Conservation (phyloP, 192 early-diverging fungal genomes). For the Spinellus fusiger region DNA sequence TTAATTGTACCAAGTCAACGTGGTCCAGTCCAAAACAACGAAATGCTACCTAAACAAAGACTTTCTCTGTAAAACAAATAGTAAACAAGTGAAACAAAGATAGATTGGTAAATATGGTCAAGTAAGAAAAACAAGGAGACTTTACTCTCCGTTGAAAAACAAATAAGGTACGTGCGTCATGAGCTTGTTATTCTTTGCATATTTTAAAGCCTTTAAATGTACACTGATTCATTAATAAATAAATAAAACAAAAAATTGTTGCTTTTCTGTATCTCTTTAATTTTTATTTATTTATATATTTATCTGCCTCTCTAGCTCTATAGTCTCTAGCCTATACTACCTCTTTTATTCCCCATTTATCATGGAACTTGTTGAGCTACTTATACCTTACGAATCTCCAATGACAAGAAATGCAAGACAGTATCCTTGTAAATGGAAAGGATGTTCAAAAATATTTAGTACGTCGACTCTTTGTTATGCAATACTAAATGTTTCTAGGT, state of each 20-base stretch:
- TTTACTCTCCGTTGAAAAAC: too few relatives aligned
- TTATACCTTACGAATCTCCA: neutral
- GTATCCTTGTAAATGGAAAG: neutral
- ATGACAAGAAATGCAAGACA: neutral
- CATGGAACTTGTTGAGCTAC: neutral
- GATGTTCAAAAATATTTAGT: neutral
- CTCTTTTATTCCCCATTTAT: neutral
- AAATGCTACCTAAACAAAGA: too few relatives aligned
- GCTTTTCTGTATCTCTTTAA: neutral
- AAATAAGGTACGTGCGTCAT: neutral
- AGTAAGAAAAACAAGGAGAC: too few relatives aligned
- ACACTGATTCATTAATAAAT: neutral
- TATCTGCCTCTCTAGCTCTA: neutral
- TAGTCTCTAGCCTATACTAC: too few relatives aligned
- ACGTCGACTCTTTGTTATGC: neutral
- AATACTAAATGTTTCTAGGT: slow-evolving; percentile 17
- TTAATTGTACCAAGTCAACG: too few relatives aligned
- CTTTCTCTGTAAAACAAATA: too few relatives aligned
- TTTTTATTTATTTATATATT: neutral
- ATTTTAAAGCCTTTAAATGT: neutral
- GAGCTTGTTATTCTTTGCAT: neutral
- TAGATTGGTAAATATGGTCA: too few relatives aligned
- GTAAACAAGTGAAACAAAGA: too few relatives aligned
- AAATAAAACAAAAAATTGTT: neutral
- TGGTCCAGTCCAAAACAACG: too few relatives aligned